Percentiles rank a stretch among this genome's conserved stretches.
Evolutionary conservation across 495 filamentous ascomycete genomes (phyloP).

Genomic region (Astrothelium subdiscretum): DNA sequence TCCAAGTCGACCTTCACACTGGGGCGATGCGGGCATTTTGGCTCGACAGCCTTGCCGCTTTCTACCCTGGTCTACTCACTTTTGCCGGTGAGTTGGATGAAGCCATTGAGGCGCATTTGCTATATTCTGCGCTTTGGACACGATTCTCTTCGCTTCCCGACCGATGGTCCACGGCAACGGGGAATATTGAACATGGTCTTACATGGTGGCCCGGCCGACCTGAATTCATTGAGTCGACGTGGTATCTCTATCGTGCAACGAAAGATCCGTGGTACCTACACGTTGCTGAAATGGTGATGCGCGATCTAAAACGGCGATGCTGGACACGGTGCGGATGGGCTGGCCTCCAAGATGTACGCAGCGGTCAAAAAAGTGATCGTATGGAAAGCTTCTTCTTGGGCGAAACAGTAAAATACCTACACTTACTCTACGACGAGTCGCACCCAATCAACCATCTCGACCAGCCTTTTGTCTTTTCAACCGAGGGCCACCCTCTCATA

Average conservation of each 20-base stretch:
- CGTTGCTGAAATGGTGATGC: constrained; percentile 86
- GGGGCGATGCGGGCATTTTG: constrained; percentile 74
- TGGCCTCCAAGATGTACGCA: constrained; percentile 83
- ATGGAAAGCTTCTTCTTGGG: constrained; percentile 99
- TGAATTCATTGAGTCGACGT: constrained; percentile 93
- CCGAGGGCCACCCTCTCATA: constrained; percentile 87
- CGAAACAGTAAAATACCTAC: constrained; percentile 91
- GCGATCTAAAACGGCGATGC: constrained; percentile 79
- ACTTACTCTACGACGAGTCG: constrained; percentile 70
- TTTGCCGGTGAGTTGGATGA: constrained; percentile 82
- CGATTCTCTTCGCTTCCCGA: constrained; percentile 87
- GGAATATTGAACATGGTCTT: constrained; percentile 73
- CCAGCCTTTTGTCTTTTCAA: constrained; percentile 83
- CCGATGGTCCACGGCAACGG: constrained; percentile 80
- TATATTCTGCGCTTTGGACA: constrained; percentile 88
- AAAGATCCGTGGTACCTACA: constrained; percentile 92
- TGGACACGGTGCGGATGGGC: constrained; percentile 94
- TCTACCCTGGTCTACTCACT: constrained; percentile 84
- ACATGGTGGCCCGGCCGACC: constrained; percentile 92
- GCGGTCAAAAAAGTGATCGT: constrained; percentile 71
- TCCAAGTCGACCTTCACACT: constrained; percentile 79
- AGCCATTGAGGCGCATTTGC: constrained; percentile 74
- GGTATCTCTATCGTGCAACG: constrained; percentile 86
- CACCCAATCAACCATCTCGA: constrained; percentile 85
- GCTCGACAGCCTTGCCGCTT: constrained; percentile 92